Evolutionary conservation across 257 asterid species (phyloP).

Genomic region (Coffea canephora): DNA sequence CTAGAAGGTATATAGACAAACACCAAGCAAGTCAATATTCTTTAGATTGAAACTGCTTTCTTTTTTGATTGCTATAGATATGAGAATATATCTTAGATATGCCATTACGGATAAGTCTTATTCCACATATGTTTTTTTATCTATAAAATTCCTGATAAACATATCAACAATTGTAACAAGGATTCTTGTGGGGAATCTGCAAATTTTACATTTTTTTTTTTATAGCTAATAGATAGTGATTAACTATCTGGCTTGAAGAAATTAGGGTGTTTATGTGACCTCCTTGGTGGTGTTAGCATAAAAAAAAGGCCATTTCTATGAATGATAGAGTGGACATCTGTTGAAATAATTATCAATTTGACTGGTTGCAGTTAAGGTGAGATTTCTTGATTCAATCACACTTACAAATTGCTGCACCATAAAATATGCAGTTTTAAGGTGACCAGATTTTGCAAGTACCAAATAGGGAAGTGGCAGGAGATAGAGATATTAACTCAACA

Average conservation of each 20-base stretch:
- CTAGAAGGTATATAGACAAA: background rate
- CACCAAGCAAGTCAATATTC: background rate
- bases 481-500: background rate
- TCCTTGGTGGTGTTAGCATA: too few species aligned
- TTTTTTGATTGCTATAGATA: background rate
- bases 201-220: too few species aligned
- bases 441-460: background rate
- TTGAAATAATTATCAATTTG: background rate
- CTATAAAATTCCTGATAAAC: background rate
- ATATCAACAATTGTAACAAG: background rate
- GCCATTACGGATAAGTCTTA: background rate
- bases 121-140: background rate
- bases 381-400: background rate
- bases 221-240: background rate
- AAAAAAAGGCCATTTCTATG: background rate
- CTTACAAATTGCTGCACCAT: background rate
- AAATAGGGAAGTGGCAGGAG: background rate
- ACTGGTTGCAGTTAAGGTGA: too few species aligned
- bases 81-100: background rate
- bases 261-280: background rate
- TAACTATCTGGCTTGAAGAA: too few species aligned
- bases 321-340: background rate
- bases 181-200: background rate
- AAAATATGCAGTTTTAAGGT: too few species aligned
- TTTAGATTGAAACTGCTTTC: background rate